These are phyloP conservation scores for Calonectria honghensis DNA, from an alignment of 2,329 filamentous ascomycete species.

Conservation along the genomic window DNA sequence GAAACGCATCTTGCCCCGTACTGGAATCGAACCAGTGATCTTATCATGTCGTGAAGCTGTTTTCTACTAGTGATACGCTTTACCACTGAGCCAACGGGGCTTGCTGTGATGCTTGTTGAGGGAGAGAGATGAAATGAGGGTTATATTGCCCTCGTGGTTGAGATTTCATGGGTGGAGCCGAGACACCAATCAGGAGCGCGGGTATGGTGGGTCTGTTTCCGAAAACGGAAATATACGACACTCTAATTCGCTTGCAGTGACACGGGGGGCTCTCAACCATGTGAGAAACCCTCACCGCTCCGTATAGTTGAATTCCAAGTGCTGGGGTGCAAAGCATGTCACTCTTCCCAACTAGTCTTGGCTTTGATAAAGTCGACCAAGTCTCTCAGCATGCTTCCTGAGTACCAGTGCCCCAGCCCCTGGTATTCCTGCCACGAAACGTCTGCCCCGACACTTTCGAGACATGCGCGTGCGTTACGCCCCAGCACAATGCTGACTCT, in stretches of 20 bases:
- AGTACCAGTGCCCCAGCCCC: slow-evolving; percentile 13
- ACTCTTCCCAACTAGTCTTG: background rate
- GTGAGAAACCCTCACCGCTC: background rate
- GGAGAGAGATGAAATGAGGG: background rate
- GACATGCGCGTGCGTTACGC: slow-evolving; percentile 3
- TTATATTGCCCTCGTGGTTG: slow-evolving; percentile 3
- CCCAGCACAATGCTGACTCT: slow-evolving; percentile 6
- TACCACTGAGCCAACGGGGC: slow-evolving; percentile 32
- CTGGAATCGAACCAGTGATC: slow-evolving; percentile 32
- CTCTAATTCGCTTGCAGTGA: background rate
- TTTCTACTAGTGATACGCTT: slow-evolving; percentile 26
- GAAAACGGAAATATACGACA: background rate
- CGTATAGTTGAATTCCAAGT: background rate
- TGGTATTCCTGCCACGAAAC: slow-evolving; percentile 2
- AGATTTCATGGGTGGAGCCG: background rate
- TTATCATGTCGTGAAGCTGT: background rate
- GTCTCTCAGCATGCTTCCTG: slow-evolving; percentile 2
- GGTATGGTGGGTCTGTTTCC: background rate
- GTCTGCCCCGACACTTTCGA: slow-evolving; percentile 3
- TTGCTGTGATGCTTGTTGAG: slow-evolving; percentile 17
- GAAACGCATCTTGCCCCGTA: slow-evolving; percentile 5
- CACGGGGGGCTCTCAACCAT: background rate
- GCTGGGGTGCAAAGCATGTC: background rate
- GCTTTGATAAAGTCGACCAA: slow-evolving; percentile 1
- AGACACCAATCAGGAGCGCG: background rate